Conservation (phyloP, 2,329 filamentous ascomycete species). For the Lachnellula subtilissima region DNA sequence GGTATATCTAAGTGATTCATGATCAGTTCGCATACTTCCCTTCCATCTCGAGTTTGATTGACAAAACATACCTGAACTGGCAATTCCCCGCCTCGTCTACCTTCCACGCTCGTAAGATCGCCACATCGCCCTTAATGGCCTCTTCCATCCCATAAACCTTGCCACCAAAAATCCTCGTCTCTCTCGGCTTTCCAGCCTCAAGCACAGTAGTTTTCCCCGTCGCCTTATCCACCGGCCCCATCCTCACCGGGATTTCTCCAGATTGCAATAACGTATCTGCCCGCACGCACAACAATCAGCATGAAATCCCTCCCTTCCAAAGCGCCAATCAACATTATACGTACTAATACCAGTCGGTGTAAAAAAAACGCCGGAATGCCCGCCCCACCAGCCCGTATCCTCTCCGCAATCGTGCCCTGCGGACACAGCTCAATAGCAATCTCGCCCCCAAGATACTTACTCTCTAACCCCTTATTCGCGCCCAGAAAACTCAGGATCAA, state of each 20-base stretch:
- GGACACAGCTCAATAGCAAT: slow-evolving; percentile 72
- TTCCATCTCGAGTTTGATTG: background rate
- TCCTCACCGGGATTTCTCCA: slow-evolving; percentile 61
- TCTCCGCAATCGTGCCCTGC: slow-evolving; percentile 69
- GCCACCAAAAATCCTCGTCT: slow-evolving; percentile 69
- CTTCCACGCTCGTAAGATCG: slow-evolving; percentile 72
- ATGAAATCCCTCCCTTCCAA: background rate
- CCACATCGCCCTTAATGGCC: slow-evolving; percentile 69
- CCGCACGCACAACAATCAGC: background rate
- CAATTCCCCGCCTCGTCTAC: slow-evolving; percentile 74
- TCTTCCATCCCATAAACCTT: slow-evolving; percentile 74
- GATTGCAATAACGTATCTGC: slow-evolving; percentile 60
- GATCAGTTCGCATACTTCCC: background rate
- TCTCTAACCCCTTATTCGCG: slow-evolving; percentile 71
- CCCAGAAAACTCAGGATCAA: slow-evolving; percentile 73
- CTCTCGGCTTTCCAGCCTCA: slow-evolving; percentile 60
- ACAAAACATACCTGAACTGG: slow-evolving; percentile 57
- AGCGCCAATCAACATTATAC: slow-evolving; percentile 24
- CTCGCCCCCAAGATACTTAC: slow-evolving; percentile 68
- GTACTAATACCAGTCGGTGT: slow-evolving; percentile 67
- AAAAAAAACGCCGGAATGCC: slow-evolving; percentile 80
- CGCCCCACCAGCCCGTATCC: slow-evolving; percentile 66
- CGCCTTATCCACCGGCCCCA: slow-evolving; percentile 48
- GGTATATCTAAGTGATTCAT: slow-evolving; percentile 47
- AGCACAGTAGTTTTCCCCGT: slow-evolving; percentile 40